Conservation (phyloP, 306 rosid genomes). For the Sphenostylis stenocarpa region DNA sequence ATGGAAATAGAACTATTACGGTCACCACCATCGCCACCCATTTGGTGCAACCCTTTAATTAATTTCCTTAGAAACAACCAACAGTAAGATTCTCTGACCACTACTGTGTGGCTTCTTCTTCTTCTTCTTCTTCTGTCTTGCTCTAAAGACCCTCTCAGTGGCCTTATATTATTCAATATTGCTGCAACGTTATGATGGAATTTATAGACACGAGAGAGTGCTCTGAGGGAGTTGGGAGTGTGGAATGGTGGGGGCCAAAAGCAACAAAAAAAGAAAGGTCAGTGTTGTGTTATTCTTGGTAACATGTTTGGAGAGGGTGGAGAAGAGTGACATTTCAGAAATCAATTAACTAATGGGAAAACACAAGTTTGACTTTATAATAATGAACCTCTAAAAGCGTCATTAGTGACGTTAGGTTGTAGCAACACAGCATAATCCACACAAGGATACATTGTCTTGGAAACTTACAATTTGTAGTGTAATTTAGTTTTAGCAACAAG, state of each 20-base stretch:
- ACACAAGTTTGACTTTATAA: conserved; percentile 19
- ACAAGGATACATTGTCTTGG: background rate
- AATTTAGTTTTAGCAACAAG: too few species aligned
- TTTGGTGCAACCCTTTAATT: background rate
- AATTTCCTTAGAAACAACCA: conserved; percentile 27
- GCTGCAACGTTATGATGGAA: conserved; percentile 21
- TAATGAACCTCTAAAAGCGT: conserved; percentile 29
- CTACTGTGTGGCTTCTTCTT: background rate
- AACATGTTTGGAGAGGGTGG: conserved; percentile 16
- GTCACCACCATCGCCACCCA: conserved; percentile 33
- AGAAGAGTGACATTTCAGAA: background rate
- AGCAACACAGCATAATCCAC: background rate
- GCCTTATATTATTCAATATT: background rate
- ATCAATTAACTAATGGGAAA: background rate
- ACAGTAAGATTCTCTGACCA: conserved; percentile 24
- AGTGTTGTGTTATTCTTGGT: conserved; percentile 1
- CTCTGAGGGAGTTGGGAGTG: background rate
- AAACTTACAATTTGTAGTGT: too few species aligned
- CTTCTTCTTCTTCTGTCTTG: background rate
- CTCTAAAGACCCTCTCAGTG: conserved; percentile 31
- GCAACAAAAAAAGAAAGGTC: background rate
- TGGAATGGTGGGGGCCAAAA: conserved; percentile 34
- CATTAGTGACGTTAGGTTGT: conserved; percentile 40
- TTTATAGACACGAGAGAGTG: conserved; percentile 31
- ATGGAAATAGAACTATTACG: background rate